Conservation (phyloP, 2,329 filamentous ascomycete species). For the Penicillium sp. region DNA sequence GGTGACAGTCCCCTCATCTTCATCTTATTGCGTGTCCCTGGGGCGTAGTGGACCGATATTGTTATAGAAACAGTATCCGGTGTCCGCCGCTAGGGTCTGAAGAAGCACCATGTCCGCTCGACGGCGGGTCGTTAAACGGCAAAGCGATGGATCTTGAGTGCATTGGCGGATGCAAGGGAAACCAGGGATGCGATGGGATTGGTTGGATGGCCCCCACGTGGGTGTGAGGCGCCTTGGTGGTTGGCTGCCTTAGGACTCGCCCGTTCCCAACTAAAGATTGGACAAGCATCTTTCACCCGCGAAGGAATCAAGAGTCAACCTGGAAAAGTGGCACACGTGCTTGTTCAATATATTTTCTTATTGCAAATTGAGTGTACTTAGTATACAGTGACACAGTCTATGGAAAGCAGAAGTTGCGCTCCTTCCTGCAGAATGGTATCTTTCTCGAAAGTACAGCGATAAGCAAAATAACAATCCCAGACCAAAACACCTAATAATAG, state of each 20-base stretch:
- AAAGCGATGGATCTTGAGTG: neutral
- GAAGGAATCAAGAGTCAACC: neutral
- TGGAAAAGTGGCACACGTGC: neutral
- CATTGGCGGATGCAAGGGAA: neutral
- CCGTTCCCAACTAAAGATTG: neutral
- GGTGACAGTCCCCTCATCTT: constrained; percentile 24
- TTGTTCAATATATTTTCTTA: neutral
- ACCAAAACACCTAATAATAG: neutral
- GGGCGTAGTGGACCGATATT: neutral
- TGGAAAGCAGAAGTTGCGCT: neutral
- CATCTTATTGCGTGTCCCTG: constrained; percentile 9
- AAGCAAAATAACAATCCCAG: neutral
- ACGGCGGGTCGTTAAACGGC: neutral
- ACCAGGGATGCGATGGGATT: constrained; percentile 5
- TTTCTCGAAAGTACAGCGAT: neutral
- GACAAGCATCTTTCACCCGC: neutral
- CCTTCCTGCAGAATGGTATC: neutral
- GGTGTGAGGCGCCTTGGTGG: neutral
- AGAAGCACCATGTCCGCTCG: neutral
- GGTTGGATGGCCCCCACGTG: constrained; percentile 7
- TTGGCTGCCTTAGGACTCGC: constrained; percentile 12
- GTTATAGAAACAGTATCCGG: neutral
- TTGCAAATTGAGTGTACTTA: neutral
- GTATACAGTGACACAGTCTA: constrained; percentile 14
- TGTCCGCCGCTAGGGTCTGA: neutral